These are phyloP conservation scores for Emericellopsis atlantica DNA, from an alignment of 2,329 filamentous ascomycete genomes.

Conservation along the genomic window DNA sequence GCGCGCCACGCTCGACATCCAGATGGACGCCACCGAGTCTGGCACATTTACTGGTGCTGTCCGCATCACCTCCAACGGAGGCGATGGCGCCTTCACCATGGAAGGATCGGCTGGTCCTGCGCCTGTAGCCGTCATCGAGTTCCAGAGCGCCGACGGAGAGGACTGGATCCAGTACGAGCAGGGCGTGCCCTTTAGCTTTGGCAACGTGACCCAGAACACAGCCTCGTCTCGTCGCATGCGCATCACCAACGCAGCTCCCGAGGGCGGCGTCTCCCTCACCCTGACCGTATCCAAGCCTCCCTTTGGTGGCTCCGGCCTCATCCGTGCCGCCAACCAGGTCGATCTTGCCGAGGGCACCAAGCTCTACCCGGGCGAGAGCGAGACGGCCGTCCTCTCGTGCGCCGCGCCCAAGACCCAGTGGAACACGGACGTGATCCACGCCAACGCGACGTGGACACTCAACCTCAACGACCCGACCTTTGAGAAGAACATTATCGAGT, in stretches of 20 bases:
- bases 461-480: slow-evolving; percentile 41
- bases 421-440: slow-evolving; percentile 37
- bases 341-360: slow-evolving; percentile 44
- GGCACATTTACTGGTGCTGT: slow-evolving; percentile 38
- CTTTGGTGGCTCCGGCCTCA: slow-evolving; percentile 39
- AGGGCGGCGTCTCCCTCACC: slow-evolving; percentile 31
- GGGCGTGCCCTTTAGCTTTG: slow-evolving; percentile 36
- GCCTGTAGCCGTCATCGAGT: slow-evolving; percentile 38
- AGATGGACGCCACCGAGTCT: slow-evolving; percentile 29
- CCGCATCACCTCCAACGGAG: slow-evolving; percentile 32
- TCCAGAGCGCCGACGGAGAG: slow-evolving; percentile 35
- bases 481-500: slow-evolving; percentile 38
- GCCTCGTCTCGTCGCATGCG: slow-evolving; percentile 34
- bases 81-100: slow-evolving; percentile 32
- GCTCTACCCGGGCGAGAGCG: slow-evolving; percentile 33
- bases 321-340: slow-evolving; percentile 39
- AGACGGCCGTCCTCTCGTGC: slow-evolving; percentile 39
- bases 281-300: slow-evolving; percentile 50
- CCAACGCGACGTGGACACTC: slow-evolving; percentile 38
- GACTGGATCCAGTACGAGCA: slow-evolving; percentile 35
- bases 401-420: slow-evolving; percentile 43
- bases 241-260: slow-evolving; percentile 35
- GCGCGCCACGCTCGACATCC: slow-evolving; percentile 25
- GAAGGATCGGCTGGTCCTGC: slow-evolving; percentile 34
- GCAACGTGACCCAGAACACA: slow-evolving; percentile 39